Evolutionary conservation across 2,329 filamentous ascomycete genomes (phyloP).

Genomic region (Magnaporthiopsis poae): DNA sequence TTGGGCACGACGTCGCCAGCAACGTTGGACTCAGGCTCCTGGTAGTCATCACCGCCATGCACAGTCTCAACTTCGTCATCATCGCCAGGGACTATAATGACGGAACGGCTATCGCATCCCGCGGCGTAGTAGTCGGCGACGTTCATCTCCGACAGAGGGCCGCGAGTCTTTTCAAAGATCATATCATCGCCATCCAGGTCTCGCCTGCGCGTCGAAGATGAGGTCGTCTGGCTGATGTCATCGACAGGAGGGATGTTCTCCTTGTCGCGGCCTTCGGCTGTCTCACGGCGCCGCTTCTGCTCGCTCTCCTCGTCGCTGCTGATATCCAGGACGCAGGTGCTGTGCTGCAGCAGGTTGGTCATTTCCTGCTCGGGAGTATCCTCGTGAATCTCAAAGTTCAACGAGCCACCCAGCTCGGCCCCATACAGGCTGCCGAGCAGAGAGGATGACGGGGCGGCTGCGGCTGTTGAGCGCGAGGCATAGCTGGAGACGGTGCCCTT

Average conservation of each 20-base stretch:
- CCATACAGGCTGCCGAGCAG: slow-evolving; percentile 18
- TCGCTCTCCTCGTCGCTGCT: slow-evolving; percentile 73
- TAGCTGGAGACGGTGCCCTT: slow-evolving; percentile 63
- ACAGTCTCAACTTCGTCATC: slow-evolving; percentile 36
- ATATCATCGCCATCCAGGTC: slow-evolving; percentile 37
- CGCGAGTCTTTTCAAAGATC: slow-evolving; percentile 53
- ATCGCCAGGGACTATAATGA: slow-evolving; percentile 48
- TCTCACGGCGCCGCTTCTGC: slow-evolving; percentile 40
- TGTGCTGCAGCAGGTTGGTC: slow-evolving; percentile 86
- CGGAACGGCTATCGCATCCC: slow-evolving; percentile 52
- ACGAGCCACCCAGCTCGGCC: slow-evolving; percentile 47
- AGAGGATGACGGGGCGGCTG: slow-evolving; percentile 20
- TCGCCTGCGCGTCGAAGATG: slow-evolving; percentile 23
- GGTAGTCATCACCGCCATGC: slow-evolving; percentile 22
- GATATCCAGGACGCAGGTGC: slow-evolving; percentile 76
- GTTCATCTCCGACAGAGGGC: slow-evolving; percentile 58
- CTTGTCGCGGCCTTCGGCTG: slow-evolving; percentile 63
- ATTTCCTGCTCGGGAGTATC: slow-evolving; percentile 84
- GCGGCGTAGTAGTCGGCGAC: slow-evolving; percentile 58
- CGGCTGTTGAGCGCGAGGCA: slow-evolving; percentile 29
- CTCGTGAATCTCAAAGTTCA: slow-evolving; percentile 92
- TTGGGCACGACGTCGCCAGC: slow-evolving; percentile 8
- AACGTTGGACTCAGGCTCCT: slow-evolving; percentile 7
- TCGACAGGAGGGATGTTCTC: slow-evolving; percentile 78
- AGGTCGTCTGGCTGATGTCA: slow-evolving; percentile 50